Percentiles rank a stretch among this genome's conserved stretches.
Conservation (phyloP, 495 filamentous ascomycete species). For the Pyronema omphalodes region DNA sequence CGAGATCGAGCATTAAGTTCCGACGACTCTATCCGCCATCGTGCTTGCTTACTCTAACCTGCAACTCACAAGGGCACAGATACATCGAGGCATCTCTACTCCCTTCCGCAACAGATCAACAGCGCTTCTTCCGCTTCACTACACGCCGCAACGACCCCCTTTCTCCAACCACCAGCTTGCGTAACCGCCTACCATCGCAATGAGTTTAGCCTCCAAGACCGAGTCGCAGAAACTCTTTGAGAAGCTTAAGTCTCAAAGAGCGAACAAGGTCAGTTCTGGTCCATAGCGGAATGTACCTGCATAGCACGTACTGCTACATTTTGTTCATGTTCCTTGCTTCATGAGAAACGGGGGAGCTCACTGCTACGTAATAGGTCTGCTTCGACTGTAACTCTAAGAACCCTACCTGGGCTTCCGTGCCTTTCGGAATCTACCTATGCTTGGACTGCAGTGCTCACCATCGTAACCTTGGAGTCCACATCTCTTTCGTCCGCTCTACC, state of each 20-base stretch:
- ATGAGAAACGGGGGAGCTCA: neutral
- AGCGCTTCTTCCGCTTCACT: too few species aligned
- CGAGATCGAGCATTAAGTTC: too few species aligned
- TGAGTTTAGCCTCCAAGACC: conserved; percentile 81
- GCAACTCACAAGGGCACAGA: too few species aligned
- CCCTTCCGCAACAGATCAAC: too few species aligned
- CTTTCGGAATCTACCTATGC: conserved; percentile 93
- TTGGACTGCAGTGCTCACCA: conserved; percentile 90
- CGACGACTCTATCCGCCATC: too few species aligned
- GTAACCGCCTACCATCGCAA: conserved; percentile 19
- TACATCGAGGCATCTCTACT: too few species aligned
- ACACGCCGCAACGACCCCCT: too few species aligned
- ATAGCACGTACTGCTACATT: neutral
- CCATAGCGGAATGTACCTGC: neutral
- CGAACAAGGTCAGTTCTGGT: conserved; percentile 59
- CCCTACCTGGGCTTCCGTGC: conserved; percentile 94
- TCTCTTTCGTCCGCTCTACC: conserved; percentile 95
- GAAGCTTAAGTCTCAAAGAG: conserved; percentile 82
- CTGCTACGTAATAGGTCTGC: conserved; percentile 46
- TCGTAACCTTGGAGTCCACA: conserved; percentile 79
- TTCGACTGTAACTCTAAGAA: conserved; percentile 96
- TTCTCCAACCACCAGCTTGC: too few species aligned
- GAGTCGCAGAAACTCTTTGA: conserved; percentile 94
- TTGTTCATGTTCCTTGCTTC: too few species aligned
- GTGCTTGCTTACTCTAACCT: too few species aligned